Base-by-base conservation (phyloP, 176 grass and related monocot genomes). In the Juncus effusus region DNA sequence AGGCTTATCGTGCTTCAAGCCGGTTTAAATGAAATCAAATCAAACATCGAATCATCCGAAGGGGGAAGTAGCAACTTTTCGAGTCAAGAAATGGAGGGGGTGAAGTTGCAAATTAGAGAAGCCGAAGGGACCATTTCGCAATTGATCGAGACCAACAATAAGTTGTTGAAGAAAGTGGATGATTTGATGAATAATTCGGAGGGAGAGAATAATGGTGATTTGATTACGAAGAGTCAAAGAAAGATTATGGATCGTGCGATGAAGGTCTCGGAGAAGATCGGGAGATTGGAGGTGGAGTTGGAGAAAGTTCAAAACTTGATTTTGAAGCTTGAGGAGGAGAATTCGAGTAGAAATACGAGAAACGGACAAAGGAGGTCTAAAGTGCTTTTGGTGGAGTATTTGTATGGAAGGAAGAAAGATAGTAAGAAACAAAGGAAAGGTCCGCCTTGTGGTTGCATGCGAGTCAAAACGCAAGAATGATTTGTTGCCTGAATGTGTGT, bases 221-320 rank as follows among this genome's bases (percentile, higher is more conserved):
- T 64, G 3, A 74, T 83, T 13, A 89, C 67, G 62, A 73, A 81
- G 73, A 99, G 76, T 78, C 89, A 89, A 72, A 82, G 73, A 63
- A 92, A 90, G 69, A 90, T 99, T 64, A 80, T 78, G 15, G 94
- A 93, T 54, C 80, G 85, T 11, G 76, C 82, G 12, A 28, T 73
- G n/a, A 93, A 87, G 74, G 80, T 81, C 61, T 99, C 88, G 13
- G 94, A 99, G 69, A 99, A 93, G 77, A 81, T 89, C 3, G 94
- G 78, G 4, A 69, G 71, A 39, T 61, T 99, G 76, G 94, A 99
- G 69, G 50, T 80, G 52, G 85, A 90, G 55, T 64, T 93, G 75
- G 85, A 93, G 70, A 75, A 86, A 59, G 77, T 83, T 69, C 94
- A 93, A 67, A 72, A 79, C 47, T 74, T 52, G 2, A 44, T 93